These are phyloP conservation scores for Meyerozyma carpophila DNA, from an alignment of 1,139 yeast genomes.

Conservation along the genomic window DNA sequence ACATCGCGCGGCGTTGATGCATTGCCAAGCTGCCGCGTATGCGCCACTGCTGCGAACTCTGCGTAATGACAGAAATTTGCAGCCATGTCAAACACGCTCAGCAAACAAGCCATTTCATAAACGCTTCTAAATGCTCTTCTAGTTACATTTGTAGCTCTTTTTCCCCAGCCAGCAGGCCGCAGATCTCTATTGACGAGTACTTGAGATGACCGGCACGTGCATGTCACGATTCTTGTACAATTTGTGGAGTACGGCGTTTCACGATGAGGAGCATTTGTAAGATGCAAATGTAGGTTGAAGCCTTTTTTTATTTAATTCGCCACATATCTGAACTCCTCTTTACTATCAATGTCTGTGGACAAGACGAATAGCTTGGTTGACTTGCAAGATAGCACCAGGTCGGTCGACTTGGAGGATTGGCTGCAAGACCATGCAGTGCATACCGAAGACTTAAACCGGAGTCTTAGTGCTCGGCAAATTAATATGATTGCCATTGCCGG, in stretches of 20 bases:
- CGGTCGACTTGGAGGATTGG: constrained; percentile 5
- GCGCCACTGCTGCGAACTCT: no score
- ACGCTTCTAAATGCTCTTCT: no score
- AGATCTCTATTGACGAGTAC: neutral
- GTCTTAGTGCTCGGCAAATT: constrained; percentile 47
- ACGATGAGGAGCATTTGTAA: neutral
- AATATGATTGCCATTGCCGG: constrained; percentile 66
- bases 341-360: neutral
- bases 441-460: constrained; percentile 32
- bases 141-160: no score
- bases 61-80: no score
- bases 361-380: neutral
- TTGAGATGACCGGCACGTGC: neutral
- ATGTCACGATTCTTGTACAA: neutral
- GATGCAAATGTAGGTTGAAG: no score
- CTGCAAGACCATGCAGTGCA: neutral
- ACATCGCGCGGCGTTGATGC: no score
- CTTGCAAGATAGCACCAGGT: neutral
- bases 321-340: neutral
- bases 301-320: no score
- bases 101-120: no score
- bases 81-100: no score
- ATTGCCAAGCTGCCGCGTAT: no score
- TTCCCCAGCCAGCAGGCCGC: no score
- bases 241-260: neutral